These are phyloP conservation scores for Corylus americana DNA, from an alignment of 306 rosid species.

Conservation along the genomic window DNA sequence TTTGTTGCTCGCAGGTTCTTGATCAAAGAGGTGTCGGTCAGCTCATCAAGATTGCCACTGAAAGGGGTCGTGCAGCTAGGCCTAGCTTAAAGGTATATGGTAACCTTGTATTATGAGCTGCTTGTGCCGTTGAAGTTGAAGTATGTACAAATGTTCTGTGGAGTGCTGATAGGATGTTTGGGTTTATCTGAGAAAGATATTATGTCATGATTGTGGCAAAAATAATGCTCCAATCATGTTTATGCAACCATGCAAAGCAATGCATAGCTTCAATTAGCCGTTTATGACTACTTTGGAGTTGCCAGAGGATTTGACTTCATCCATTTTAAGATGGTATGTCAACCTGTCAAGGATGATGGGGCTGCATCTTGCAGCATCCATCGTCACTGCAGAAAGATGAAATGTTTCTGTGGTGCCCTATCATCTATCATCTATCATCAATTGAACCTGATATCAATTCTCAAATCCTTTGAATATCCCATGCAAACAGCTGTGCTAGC, in stretches of 20 bases:
- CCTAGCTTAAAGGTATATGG: constrained; percentile 71
- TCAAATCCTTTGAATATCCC: neutral
- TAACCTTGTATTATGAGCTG: neutral
- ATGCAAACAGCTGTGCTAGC: neutral
- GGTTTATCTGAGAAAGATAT: neutral
- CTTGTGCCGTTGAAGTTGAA: neutral
- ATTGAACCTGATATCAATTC: neutral
- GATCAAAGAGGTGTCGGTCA: constrained; percentile 96
- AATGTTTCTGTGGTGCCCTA: neutral
- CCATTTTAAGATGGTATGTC: neutral
- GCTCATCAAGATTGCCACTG: constrained; percentile 81
- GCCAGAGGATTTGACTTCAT: neutral
- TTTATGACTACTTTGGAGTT: neutral
- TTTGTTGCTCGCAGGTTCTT: constrained; percentile 63
- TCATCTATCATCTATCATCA: neutral
- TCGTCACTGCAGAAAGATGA: neutral
- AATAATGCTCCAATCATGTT: neutral
- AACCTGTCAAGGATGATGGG: neutral
- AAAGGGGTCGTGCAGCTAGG: constrained; percentile 82
- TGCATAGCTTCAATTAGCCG: neutral
- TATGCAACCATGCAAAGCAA: neutral
- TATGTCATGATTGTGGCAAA: neutral
- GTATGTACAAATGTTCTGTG: neutral
- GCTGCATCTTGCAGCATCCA: neutral
- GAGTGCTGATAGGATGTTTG: neutral